Evolutionary conservation across 805 yeast species (phyloP), one percentile per base, ranked within the genome.

Genomic region (Maudiozyma bulderi): DNA sequence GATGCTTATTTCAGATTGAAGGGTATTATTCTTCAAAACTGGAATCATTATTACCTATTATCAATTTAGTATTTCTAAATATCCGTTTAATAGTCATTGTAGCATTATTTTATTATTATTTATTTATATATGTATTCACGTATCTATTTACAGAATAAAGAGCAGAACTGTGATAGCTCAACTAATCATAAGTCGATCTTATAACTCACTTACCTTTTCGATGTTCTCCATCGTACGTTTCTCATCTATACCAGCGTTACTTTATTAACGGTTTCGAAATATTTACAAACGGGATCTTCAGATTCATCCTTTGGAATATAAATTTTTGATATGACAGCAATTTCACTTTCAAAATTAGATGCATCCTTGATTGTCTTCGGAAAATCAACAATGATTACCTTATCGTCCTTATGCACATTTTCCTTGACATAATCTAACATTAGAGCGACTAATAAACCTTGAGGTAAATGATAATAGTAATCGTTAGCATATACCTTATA

Each of bases 331-430:
- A 75, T 65, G 8, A 74, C 73, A 2, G 81, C 74, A 30, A 84
- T 72, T 50, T 83, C 86, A 55, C 80, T 84, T 61, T 85, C 93
- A 53, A 85, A 85, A 57, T 77, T 80, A 47, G 81, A 76, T 3
- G 87, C 84, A 52, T 84, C 90, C 45, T 76, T 76, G 39, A 85
- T 73, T 28, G 72, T 70, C 45, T 71, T 73, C 3, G 91, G 90
- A 59, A 77, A 84, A 57, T 81, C 77, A 30, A 75, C 58, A 45
- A 84, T 61, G 0, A 81, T 54, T 37, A 80, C 76, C 39, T 70
- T 68, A 32, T 79, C 75, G 33, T 73, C 69, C 5, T 28, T 11
- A 26, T 69, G 57, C 3, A 46, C 42, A 26, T 58, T 52, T 2
- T 56, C 56, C 38, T 56, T 57, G 40, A 72, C 51, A 47, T 61